Evolutionary conservation across 352 stramenopile genomes (phyloP), one percentile per base, ranked within the genome.

Genomic region (Pilasporangium apinafurcum): DNA sequence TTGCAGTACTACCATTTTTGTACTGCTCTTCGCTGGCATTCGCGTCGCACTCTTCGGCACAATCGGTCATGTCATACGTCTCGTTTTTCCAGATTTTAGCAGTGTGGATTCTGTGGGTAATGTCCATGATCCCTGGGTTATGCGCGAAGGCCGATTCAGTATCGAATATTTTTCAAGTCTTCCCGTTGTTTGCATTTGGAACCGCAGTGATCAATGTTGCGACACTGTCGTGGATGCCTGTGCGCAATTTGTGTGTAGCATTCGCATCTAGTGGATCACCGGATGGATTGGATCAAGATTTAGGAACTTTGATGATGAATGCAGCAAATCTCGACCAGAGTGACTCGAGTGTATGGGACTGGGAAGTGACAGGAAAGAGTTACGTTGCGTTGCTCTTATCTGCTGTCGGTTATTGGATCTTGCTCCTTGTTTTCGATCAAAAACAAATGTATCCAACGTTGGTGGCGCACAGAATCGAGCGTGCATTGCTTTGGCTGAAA

Each of bases 41-140:
- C 48, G 40, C 52, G 35, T 92, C 80, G 6, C 72, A 87, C 32
- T 85, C 80, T 36, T 89, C 80, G 0, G 80, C 80, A 7, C 80
- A 90, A 45, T 86, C 80, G 25, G 73, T 83, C 51, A 76, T 90
- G 61, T 82, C 75, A 43, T 90, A 83, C 56, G 42, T 68, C 6
- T 72, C 68, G 22, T 29, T 77, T 7, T 92, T 90, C 37, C 80
- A 92, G 51, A 65, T 89, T 12, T 45, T 92, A 39, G 76, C 56
- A 8, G 54, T 55, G 2, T 68, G 54, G 0, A 48, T 83, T 16
- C 40, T 77, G 16, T 82, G 79, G 27, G 39, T 42, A 1, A 35
- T 92, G 13, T 74, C 67, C 2, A 71, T 70, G 35, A 28, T 76
- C 2, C 75, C 77, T 10, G 64, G 56, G 4, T 18, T 83, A 21